Base-by-base conservation (phyloP, 75 land plant species). In the Cunninghamia lanceolata region DNA sequence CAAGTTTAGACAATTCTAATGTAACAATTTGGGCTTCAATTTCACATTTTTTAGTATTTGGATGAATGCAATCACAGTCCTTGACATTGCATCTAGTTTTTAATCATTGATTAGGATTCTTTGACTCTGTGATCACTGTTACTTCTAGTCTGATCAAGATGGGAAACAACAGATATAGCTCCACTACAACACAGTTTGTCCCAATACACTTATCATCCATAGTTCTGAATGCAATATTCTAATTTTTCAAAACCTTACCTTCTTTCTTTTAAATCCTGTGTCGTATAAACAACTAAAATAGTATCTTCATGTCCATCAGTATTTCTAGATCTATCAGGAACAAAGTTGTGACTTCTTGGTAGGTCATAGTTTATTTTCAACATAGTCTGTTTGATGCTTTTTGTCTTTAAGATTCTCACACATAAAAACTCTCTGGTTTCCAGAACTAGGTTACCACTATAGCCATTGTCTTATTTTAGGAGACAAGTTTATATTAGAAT, bases 381-480 rank as follows among this genome's bases (percentile, higher is more conserved):
- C n/a, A n/a, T n/a, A n/a, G n/a, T n/a, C n/a, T 45, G 82, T 45
- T 80, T 89, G 90, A 75, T 36, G 71, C 9, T 92, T 87, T 70
- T 85, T 46, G 9, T 84, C 84, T 83, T 79, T 90, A 40, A 90
- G 9, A 6, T 88, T 83, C 50, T 93, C 94, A 75, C 35, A 36
- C 15, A 82, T 85, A 7, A 86, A 88, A 68, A 90, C 88, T 76
- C 86, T 92, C 56, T 91, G 95, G 83, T 83, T 78, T 15, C 88
- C 86, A 89, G 83, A 90, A 66, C 83, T 93, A 13, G 92, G 94
- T 53, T 94, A 91, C 76, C 88, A 25, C 76, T 93, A 94, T 17
- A 94, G 89, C 95, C 95, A 94, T 94, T 94, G 93, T 83, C 82
- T 92, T 77, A 89, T 83, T 16, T 94, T 93, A 46, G 95, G 89